phyloP scores from a whole-genome alignment of 1,139 yeast genomes.

The Lodderomyces parapsilosis region DNA sequence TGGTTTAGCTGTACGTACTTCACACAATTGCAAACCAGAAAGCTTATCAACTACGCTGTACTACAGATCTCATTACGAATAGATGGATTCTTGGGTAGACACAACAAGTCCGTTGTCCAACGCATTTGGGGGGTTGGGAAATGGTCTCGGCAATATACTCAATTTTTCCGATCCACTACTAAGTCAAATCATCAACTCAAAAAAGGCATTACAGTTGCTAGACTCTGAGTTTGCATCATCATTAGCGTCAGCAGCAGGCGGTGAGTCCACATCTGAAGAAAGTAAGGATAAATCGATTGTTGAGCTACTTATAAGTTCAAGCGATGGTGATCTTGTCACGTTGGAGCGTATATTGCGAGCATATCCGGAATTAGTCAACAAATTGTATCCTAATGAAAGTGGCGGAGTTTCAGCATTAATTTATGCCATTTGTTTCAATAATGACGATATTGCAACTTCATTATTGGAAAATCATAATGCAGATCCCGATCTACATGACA shows the following conservation, averaged over 20 bases:
- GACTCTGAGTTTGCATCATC: slow-evolving; percentile 16
- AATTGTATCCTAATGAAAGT: slow-evolving; percentile 31
- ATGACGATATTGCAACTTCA: slow-evolving; percentile 43
- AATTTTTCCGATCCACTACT: slow-evolving; percentile 36
- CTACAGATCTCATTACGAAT: background rate
- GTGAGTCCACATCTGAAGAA: slow-evolving; percentile 3
- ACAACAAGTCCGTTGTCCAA: slow-evolving; percentile 8
- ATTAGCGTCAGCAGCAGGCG: slow-evolving; percentile 5
- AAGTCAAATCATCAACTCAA: slow-evolving; percentile 46
- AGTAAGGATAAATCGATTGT: slow-evolving; percentile 16
- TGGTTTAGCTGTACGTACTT: too few relatives aligned
- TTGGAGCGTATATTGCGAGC: slow-evolving; percentile 35
- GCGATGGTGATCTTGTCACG: slow-evolving; percentile 51
- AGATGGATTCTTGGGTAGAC: slow-evolving; percentile 20
- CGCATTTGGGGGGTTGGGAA: slow-evolving; percentile 8
- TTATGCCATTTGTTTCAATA: slow-evolving; percentile 52
- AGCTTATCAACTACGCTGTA: too few relatives aligned
- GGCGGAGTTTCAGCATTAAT: slow-evolving; percentile 51
- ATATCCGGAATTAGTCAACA: slow-evolving; percentile 30
- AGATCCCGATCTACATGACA: slow-evolving; percentile 41
- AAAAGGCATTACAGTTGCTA: slow-evolving; percentile 36
- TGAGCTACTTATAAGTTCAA: slow-evolving; percentile 46
- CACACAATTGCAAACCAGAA: too few relatives aligned
- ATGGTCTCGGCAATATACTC: slow-evolving; percentile 7
- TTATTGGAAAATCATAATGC: slow-evolving; percentile 33